A percentile compares a stretch with the other conserved stretches of the same genome.
These are phyloP conservation scores for Phytophthora gonapodyides DNA, from an alignment of 352 stramenopile species.

Conservation along the genomic window DNA sequence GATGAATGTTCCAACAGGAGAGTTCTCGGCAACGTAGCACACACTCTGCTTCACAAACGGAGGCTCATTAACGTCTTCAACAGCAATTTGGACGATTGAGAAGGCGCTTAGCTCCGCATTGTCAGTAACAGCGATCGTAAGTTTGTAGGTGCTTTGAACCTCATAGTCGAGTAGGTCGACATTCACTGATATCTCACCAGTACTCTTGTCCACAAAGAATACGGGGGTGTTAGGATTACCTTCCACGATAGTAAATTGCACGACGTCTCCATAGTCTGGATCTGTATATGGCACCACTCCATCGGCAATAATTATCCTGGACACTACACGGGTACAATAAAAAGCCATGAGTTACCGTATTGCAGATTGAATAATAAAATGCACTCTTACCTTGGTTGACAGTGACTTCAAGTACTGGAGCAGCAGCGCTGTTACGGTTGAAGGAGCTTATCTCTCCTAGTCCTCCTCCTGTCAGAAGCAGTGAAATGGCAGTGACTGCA, in stretches of 20 bases:
- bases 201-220: conserved; percentile 32
- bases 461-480: conserved; percentile 52
- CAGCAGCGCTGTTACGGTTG: conserved; percentile 25
- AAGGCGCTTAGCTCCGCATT: conserved; percentile 4
- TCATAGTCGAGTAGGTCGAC: conserved; percentile 34
- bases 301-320: conserved; percentile 9
- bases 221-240: conserved; percentile 16
- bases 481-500: conserved; percentile 4
- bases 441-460: conserved; percentile 57
- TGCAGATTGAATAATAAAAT: background rate
- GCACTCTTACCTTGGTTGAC: conserved; percentile 43
- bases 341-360: background rate
- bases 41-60: conserved; percentile 14
- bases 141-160: conserved; percentile 11
- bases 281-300: conserved; percentile 23
- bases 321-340: conserved; percentile 10
- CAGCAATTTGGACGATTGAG: conserved; percentile 16
- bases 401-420: conserved; percentile 43
- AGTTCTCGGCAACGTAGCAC: conserved; percentile 31
- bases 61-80: conserved; percentile 30
- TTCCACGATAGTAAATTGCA: conserved; percentile 24
- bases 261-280: conserved; percentile 18
- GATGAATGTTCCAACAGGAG: conserved; percentile 7
- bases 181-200: conserved; percentile 21
- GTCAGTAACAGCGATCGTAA: conserved; percentile 29